A percentile compares a stretch with the other conserved stretches of the same genome.
Evolutionary conservation across 495 filamentous ascomycete species (phyloP).

Genomic region (Margaritispora aquatica): DNA sequence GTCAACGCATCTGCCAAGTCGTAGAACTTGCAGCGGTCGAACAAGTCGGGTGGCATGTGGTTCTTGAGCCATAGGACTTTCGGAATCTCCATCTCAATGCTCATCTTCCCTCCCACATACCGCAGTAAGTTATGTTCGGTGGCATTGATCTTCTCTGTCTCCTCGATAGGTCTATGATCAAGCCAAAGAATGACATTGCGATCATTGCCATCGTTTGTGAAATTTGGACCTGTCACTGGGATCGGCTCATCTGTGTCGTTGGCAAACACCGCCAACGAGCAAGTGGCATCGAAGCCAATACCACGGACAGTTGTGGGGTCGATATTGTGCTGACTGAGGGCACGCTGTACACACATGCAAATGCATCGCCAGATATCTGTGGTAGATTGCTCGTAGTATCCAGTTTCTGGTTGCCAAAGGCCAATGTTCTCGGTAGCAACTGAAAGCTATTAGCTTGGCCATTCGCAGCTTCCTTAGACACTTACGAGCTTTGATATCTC

Average conservation of each 20-base stretch:
- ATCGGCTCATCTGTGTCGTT: slow-evolving; percentile 85
- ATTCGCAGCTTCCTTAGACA: background rate
- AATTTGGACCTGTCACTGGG: slow-evolving; percentile 80
- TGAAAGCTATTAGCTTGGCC: background rate
- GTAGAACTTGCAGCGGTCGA: slow-evolving; percentile 91
- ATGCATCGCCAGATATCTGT: slow-evolving; percentile 93
- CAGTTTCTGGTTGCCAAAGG: slow-evolving; percentile 86
- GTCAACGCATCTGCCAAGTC: slow-evolving; percentile 92
- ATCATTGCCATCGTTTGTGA: slow-evolving; percentile 68
- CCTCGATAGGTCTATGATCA: slow-evolving; percentile 82
- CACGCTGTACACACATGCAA: slow-evolving; percentile 71
- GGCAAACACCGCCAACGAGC: slow-evolving; percentile 86
- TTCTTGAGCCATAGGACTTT: slow-evolving; percentile 98
- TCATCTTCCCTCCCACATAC: slow-evolving; percentile 96
- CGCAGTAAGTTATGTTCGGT: slow-evolving; percentile 88
- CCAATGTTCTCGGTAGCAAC: slow-evolving; percentile 86
- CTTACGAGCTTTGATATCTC: slow-evolving; percentile 74
- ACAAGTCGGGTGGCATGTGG: slow-evolving; percentile 89
- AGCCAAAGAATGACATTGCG: slow-evolving; percentile 91
- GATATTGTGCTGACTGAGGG: slow-evolving; percentile 72
- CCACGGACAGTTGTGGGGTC: slow-evolving; percentile 67
- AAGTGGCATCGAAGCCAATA: slow-evolving; percentile 95
- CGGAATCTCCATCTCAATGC: slow-evolving; percentile 97
- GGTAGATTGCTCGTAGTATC: slow-evolving; percentile 98
- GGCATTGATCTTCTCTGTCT: slow-evolving; percentile 86